Evolutionary conservation across 768 basidiomycete species (phyloP).

Genomic region (Boletus patriciae): DNA sequence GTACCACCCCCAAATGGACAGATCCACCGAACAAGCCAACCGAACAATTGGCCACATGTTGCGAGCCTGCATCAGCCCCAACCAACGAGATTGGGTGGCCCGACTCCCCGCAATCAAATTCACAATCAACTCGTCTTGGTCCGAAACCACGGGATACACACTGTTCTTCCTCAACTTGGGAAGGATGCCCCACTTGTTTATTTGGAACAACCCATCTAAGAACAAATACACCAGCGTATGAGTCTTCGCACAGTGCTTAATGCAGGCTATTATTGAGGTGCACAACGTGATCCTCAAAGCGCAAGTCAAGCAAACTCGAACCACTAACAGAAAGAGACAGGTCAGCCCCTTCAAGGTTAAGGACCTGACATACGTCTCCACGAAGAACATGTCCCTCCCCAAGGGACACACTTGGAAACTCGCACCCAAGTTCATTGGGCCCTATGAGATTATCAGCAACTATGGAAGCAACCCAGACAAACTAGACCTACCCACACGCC

Average conservation of each 20-base stretch:
- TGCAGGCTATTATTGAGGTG: conserved; percentile 29
- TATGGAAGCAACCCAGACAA: background rate
- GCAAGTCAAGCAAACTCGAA: conserved; percentile 35
- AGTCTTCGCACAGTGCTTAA: conserved; percentile 27
- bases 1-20: background rate
- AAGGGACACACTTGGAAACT: background rate
- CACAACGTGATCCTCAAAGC: conserved; percentile 35
- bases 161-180: conserved; percentile 17
- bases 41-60: background rate
- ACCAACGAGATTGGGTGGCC: conserved; percentile 18
- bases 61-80: background rate
- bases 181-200: conserved; percentile 6
- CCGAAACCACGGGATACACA: conserved; percentile 20
- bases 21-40: background rate
- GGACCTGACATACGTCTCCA: background rate
- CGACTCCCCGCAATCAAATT: conserved; percentile 18
- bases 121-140: conserved; percentile 18
- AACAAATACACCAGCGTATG: conserved; percentile 30
- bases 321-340: conserved; percentile 26
- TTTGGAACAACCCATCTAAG: conserved; percentile 15
- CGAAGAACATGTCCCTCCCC: background rate
- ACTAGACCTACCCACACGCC: background rate
- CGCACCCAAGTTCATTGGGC: background rate
- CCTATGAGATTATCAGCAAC: background rate
- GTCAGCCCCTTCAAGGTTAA: background rate